Evolutionary conservation across 129 eudicot genomes (phyloP), one percentile per base, ranked within the genome.

Genomic region (Tanacetum coccineum): DNA sequence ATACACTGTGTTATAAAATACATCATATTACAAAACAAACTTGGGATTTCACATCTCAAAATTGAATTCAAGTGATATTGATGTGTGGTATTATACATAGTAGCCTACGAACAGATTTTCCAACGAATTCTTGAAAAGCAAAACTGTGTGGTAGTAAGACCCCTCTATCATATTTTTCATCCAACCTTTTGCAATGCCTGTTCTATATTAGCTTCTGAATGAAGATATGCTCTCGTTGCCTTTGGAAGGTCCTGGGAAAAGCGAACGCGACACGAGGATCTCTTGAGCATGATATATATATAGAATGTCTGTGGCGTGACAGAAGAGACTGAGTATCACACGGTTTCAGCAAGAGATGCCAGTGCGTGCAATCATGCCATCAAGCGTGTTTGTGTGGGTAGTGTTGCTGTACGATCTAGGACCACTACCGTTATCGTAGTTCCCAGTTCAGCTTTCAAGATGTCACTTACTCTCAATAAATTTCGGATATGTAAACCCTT

Each of bases 161-260:
- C 96, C 80, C 96, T 85, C 84, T 90, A 84, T 60, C 82, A 79
- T 74, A 94, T 89, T 64, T 61, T 94, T 97, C 99, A 94, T 25
- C 99, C 99, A 54, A 84, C 97, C 58, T 94, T 89, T 62, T 67
- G 79, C 78, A 94, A 54, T 8, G 99, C 99, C 78, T 83, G 88
- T 68, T 89, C 97, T 22, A 94, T 86, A 81, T 94, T 97, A 52
- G 88, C 97, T 77, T 94, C 99, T 15, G 99, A 81, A 70, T 94
- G 99, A 49, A 94, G 93, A 83, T 94, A 94, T 0, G 99, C 99
- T 66, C 99, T 79, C 19, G 99, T 89, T 64, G 96, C 97, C 82
- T 94, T 94, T 63, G 97, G n/a, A 94, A 61, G 99, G 99, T 30
- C 99, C 96, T 9, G 99, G 99, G 59, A 94, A 94, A 70, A 94